Conservation (phyloP, 2,329 filamentous ascomycete species). For the Plectosphaerella sp. region DNA sequence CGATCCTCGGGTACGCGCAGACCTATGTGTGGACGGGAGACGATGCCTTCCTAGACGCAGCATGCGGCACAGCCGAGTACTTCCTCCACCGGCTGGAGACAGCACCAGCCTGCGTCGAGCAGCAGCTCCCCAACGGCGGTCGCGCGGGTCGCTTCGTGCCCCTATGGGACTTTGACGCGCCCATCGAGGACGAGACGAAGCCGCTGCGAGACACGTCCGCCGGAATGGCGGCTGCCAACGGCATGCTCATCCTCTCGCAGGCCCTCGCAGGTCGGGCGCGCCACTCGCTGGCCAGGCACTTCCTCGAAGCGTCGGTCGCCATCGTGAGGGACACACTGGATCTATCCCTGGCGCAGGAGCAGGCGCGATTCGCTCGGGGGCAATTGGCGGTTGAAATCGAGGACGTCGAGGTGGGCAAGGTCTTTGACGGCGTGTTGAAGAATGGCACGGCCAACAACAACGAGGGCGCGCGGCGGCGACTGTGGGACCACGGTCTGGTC, state of each 20-base stretch:
- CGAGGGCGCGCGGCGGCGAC: slow-evolving; percentile 13
- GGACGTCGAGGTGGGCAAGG: slow-evolving; percentile 1
- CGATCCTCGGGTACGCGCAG: slow-evolving; percentile 42
- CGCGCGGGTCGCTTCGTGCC: slow-evolving; percentile 17
- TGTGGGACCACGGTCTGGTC: slow-evolving; percentile 32
- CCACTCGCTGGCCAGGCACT: slow-evolving; percentile 4
- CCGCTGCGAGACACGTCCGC: slow-evolving; percentile 22
- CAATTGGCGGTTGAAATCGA: neutral
- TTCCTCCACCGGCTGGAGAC: slow-evolving; percentile 35
- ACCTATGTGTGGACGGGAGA: slow-evolving; percentile 43
- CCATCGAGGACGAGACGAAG: slow-evolving; percentile 14
- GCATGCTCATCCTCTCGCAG: slow-evolving; percentile 31
- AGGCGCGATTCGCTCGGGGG: slow-evolving; percentile 9
- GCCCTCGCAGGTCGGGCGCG: slow-evolving; percentile 15
- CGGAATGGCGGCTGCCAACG: slow-evolving; percentile 33
- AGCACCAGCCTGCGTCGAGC: slow-evolving; percentile 15
- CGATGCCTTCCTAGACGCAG: slow-evolving; percentile 31
- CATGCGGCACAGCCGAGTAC: slow-evolving; percentile 39
- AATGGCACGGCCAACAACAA: slow-evolving; percentile 28
- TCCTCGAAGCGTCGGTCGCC: slow-evolving; percentile 6
- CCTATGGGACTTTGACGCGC: slow-evolving; percentile 39
- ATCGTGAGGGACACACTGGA: slow-evolving; percentile 13
- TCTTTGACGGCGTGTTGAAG: slow-evolving; percentile 26
- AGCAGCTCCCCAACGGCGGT: slow-evolving; percentile 11
- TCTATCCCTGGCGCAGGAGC: slow-evolving; percentile 17